Percentiles rank a stretch among this genome's conserved stretches.
Conservation (phyloP, 2,329 filamentous ascomycete species). For the Pestalotiopsis sp. region DNA sequence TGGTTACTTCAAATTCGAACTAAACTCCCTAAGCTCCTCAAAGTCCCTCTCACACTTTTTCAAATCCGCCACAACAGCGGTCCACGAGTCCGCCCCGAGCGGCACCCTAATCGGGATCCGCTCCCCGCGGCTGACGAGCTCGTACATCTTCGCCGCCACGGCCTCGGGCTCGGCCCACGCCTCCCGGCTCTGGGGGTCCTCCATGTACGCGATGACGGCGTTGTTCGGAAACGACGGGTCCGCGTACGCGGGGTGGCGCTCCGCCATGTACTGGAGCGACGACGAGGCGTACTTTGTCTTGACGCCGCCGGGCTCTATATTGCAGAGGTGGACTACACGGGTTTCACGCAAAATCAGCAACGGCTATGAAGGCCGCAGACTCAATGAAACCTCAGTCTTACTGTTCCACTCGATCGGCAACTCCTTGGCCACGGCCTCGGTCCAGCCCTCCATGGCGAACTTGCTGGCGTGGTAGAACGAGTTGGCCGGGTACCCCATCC, state of each 20-base stretch:
- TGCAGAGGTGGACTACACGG: conserved; percentile 38
- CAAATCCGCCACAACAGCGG: conserved; percentile 33
- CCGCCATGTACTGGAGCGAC: conserved; percentile 32
- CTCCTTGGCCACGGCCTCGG: conserved; percentile 22
- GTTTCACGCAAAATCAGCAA: neutral
- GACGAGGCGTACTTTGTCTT: conserved; percentile 36
- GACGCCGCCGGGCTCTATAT: conserved; percentile 45
- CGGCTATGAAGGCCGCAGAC: neutral
- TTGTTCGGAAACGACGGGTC: conserved; percentile 29
- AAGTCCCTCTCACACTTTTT: conserved; percentile 36
- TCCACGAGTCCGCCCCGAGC: conserved; percentile 40
- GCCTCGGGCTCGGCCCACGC: conserved; percentile 34
- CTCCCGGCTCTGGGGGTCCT: conserved; percentile 24
- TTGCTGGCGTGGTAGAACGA: conserved; percentile 26
- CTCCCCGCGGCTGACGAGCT: conserved; percentile 33
- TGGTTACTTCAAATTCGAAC: neutral
- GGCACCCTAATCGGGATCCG: conserved; percentile 44
- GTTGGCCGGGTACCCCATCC: conserved; percentile 27
- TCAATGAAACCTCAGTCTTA: conserved; percentile 5
- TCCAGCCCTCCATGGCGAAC: conserved; percentile 24
- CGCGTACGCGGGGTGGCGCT: conserved; percentile 41
- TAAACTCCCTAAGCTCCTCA: conserved; percentile 37
- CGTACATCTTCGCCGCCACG: conserved; percentile 39
- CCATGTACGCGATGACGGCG: conserved; percentile 30
- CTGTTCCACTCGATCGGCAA: conserved; percentile 24